phyloP scores from a whole-genome alignment of 176 grass and related monocot genomes.

The Aegilops speltoides region DNA sequence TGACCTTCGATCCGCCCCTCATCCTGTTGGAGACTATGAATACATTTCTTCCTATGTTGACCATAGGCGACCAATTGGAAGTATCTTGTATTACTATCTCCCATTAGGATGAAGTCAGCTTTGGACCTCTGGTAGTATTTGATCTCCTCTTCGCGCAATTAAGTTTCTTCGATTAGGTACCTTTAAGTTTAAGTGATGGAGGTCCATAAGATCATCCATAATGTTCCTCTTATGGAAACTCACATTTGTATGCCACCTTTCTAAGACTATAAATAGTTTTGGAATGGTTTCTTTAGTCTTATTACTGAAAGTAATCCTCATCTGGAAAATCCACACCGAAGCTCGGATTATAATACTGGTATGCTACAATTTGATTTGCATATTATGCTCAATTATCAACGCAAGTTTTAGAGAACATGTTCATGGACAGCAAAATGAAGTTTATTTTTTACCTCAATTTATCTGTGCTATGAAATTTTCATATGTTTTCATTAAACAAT shows the following conservation, averaged over 20 bases:
- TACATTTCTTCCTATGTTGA: too few species aligned
- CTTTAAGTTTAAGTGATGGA: neutral
- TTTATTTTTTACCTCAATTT: neutral
- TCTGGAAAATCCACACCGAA: neutral
- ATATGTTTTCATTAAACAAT: constrained; percentile 7
- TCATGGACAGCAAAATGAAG: neutral
- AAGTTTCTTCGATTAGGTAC: neutral
- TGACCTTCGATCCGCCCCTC: too few species aligned
- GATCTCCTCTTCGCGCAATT: too few species aligned
- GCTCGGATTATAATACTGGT: neutral
- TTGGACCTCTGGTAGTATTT: too few species aligned
- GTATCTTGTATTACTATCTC: too few species aligned
- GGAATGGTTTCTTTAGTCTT: neutral
- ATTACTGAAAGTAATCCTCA: neutral
- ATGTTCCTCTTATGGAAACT: neutral
- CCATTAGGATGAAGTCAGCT: too few species aligned
- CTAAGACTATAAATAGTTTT: neutral
- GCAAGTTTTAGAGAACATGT: neutral
- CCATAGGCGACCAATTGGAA: too few species aligned
- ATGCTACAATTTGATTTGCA: neutral
- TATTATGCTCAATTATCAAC: neutral
- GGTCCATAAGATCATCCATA: neutral
- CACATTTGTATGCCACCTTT: neutral
- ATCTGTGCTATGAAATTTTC: neutral
- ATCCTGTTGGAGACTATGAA: too few species aligned